phyloP scores from a whole-genome alignment of 2,329 filamentous ascomycete species.

The Lasiodiplodia sp. region DNA sequence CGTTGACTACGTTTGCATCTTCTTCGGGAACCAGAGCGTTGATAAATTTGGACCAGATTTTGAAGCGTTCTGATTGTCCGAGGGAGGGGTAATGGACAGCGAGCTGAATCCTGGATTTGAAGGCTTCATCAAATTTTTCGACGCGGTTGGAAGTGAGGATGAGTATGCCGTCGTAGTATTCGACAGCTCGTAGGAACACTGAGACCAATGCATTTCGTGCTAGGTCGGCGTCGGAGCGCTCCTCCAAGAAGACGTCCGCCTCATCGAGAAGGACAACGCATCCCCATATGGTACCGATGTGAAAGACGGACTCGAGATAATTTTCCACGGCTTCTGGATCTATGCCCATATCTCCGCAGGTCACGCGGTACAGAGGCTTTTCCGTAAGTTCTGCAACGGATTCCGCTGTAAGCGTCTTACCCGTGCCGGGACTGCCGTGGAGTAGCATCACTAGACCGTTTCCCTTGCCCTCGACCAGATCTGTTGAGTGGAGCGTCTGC shows the following conservation, averaged over 20 bases:
- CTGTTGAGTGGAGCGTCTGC: background rate
- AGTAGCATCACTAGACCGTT: conserved; percentile 38
- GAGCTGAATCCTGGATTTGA: conserved; percentile 31
- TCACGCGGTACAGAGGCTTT: conserved; percentile 39
- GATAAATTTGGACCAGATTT: conserved; percentile 31
- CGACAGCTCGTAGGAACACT: background rate
- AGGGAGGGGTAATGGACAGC: conserved; percentile 29
- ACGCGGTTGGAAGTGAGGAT: conserved; percentile 24
- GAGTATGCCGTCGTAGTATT: conserved; percentile 27
- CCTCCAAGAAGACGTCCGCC: conserved; percentile 24
- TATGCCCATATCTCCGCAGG: conserved; percentile 22
- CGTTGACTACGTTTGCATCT: no score
- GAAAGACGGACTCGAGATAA: background rate
- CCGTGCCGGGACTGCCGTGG: conserved; percentile 28
- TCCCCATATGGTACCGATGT: background rate
- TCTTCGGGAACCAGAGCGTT: no score
- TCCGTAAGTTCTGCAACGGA: conserved; percentile 40
- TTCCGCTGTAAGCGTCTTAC: conserved; percentile 42
- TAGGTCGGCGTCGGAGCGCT: background rate
- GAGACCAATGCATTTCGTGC: background rate
- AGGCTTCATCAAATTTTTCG: conserved; percentile 14
- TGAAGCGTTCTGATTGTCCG: background rate
- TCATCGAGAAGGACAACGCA: conserved; percentile 11
- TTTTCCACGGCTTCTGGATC: background rate
- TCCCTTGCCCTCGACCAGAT: conserved; percentile 40